These are phyloP conservation scores for Trichophyton rubrum DNA, from an alignment of 2,329 filamentous ascomycete species.

Conservation along the genomic window DNA sequence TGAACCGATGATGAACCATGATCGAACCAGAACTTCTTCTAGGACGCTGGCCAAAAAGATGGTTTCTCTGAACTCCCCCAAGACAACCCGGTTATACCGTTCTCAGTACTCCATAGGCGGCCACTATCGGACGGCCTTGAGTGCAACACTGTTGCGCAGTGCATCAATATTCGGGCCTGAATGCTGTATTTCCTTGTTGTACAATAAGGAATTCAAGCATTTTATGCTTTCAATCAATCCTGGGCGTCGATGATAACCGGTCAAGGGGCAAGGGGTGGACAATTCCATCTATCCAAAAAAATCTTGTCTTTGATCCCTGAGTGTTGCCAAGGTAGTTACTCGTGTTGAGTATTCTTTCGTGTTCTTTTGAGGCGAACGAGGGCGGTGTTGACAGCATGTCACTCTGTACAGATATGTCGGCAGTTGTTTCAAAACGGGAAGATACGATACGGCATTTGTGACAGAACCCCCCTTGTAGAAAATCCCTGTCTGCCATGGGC, in stretches of 20 bases:
- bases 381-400: neutral
- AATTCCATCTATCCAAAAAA: neutral
- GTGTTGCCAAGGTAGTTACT: neutral
- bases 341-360: neutral
- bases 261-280: neutral
- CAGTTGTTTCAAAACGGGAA: neutral
- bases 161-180: neutral
- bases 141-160: neutral
- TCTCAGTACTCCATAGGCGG: neutral
- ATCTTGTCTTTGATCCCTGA: neutral
- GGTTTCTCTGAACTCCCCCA: neutral
- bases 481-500: conserved; percentile 4
- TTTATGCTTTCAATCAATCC: conserved; percentile 2
- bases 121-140: neutral
- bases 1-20: neutral
- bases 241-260: conserved; percentile 3
- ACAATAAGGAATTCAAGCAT: neutral
- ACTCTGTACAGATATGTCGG: neutral
- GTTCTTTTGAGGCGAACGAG: neutral
- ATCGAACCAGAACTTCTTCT: neutral
- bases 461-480: neutral
- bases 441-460: neutral
- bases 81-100: neutral
- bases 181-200: neutral
- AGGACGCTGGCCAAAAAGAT: neutral